Conservation (phyloP, 2,329 filamentous ascomycete genomes). For the Phialocephala sp. region DNA sequence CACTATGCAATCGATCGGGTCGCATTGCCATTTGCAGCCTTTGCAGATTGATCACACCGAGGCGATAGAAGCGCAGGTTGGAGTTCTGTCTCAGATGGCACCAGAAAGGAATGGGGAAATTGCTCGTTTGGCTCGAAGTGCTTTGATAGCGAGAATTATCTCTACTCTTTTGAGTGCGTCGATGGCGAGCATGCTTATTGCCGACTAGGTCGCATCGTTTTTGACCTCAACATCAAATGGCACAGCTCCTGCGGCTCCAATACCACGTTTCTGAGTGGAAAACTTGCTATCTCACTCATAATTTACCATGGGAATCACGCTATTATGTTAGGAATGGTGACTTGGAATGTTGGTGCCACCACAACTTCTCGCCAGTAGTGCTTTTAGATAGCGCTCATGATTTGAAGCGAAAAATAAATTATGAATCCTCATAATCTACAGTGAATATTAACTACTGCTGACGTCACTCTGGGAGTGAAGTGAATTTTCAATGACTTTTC, state of each 20-base stretch:
- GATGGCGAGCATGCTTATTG: slow-evolving; percentile 15
- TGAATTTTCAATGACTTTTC: no score
- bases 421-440: no score
- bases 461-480: no score
- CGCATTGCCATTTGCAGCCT: slow-evolving; percentile 15
- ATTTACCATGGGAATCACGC: no score
- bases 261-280: neutral
- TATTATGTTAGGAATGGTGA: no score
- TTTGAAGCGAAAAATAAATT: no score
- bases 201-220: slow-evolving; percentile 5
- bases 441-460: no score
- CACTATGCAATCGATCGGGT: slow-evolving; percentile 15
- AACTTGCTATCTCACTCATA: no score
- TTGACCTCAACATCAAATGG: neutral
- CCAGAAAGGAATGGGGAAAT: slow-evolving; percentile 14
- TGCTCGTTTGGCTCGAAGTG: slow-evolving; percentile 12
- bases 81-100: slow-evolving; percentile 11
- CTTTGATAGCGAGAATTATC: slow-evolving; percentile 13
- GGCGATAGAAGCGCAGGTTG: slow-evolving; percentile 4
- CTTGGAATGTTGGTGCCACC: no score
- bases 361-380: no score
- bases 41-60: slow-evolving; percentile 19
- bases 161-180: slow-evolving; percentile 17
- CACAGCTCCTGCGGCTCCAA: neutral
- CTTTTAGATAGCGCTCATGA: no score